These are phyloP conservation scores for Yamadazyma blattariae DNA, from an alignment of 1,139 yeast genomes.

Conservation along the genomic window DNA sequence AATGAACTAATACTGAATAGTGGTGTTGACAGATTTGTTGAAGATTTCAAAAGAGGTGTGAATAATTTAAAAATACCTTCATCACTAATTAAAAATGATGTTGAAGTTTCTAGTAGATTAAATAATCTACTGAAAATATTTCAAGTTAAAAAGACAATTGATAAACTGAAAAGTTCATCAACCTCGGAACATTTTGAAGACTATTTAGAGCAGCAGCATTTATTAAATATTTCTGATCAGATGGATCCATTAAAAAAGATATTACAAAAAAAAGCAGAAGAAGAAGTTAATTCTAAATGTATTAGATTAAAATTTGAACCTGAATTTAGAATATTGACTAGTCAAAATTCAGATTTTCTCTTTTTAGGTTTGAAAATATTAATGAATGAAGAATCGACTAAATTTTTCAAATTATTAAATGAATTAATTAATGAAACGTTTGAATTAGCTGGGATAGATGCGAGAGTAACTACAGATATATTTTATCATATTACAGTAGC, in stretches of 20 bases:
- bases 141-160: neutral
- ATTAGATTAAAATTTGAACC: constrained; percentile 9
- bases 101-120: neutral
- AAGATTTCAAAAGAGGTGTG: neutral
- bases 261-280: neutral
- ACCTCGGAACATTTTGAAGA: neutral
- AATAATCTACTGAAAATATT: constrained; percentile 3
- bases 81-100: neutral
- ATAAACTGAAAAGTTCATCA: neutral
- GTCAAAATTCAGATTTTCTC: constrained; percentile 7
- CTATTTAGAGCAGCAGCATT: neutral
- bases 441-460: constrained; percentile 2
- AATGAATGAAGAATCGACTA: constrained; percentile 1
- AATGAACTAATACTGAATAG: no score
- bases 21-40: no score
- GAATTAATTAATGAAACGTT: constrained; percentile 6
- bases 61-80: neutral
- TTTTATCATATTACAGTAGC: constrained; percentile 1
- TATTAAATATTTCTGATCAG: neutral
- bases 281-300: neutral
- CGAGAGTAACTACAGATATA: neutral
- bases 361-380: constrained; percentile 9
- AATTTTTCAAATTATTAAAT: constrained; percentile 6
- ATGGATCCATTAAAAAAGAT: neutral
- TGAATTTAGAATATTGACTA: constrained; percentile 6